phyloP scores from a whole-genome alignment of 495 filamentous ascomycete genomes.

The Aspergillus panamensis region DNA sequence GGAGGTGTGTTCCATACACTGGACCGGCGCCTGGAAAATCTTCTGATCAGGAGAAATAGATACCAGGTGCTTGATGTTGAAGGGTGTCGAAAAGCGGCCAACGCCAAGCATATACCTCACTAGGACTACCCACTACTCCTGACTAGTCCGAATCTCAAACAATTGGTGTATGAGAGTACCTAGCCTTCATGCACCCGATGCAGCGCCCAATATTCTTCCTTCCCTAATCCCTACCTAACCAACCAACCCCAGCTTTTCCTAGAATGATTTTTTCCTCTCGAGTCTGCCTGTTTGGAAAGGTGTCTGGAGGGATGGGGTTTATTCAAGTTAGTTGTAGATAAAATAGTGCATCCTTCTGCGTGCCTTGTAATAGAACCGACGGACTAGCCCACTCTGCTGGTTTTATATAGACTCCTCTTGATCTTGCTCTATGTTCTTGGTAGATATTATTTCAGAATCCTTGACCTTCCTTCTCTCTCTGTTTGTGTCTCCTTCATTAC shows the following conservation, averaged over 20 bases:
- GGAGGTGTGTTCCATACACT: not conserved
- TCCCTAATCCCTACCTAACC: conserved; percentile 12
- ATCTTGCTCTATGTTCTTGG: not conserved
- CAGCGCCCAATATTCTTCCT: conserved; percentile 7
- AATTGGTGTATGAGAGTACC: conserved; percentile 13
- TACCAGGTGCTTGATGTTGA: not conserved
- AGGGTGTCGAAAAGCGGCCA: not conserved
- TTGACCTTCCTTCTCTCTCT: not conserved
- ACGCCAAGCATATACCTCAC: not conserved
- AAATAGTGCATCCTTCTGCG: not conserved
- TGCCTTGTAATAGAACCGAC: not conserved
- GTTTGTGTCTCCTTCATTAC: too few relatives aligned
- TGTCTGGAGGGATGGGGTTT: not conserved
- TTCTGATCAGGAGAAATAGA: not conserved
- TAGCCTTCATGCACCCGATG: conserved; percentile 12
- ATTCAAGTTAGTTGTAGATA: not conserved
- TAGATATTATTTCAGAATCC: not conserved
- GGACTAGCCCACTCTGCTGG: not conserved
- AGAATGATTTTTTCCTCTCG: not conserved
- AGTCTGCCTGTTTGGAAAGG: not conserved
- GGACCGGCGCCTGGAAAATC: too few relatives aligned
- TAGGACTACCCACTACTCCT: not conserved
- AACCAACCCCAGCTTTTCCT: conserved; percentile 1
- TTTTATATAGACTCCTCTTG: not conserved
- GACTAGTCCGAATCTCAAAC: conserved; percentile 21